Evolutionary conservation across 192 early-diverging fungal species (phyloP).

Genomic region (Blastocladiella britannica): DNA sequence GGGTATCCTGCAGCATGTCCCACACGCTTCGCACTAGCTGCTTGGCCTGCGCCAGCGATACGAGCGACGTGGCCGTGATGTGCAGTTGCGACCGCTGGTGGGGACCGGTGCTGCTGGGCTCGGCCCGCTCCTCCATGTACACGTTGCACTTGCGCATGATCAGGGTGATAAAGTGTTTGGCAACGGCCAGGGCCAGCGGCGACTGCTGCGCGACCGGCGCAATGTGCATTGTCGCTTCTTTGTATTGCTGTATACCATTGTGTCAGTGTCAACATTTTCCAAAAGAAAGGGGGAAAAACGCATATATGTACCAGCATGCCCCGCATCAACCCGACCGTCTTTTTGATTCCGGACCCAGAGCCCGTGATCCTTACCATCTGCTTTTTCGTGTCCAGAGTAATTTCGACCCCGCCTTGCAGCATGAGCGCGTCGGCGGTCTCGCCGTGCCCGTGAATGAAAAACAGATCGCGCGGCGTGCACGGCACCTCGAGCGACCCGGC

Average conservation of each 20-base stretch:
- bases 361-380: background rate
- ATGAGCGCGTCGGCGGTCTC: background rate
- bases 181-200: background rate
- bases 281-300: background rate
- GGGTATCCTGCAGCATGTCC: background rate
- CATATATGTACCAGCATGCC: background rate
- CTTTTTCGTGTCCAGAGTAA: background rate
- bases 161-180: background rate
- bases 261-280: background rate
- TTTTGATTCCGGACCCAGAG: background rate
- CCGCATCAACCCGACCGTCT: background rate
- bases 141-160: background rate
- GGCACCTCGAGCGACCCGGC: background rate
- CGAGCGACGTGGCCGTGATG: background rate
- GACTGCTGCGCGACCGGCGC: background rate
- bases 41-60: background rate
- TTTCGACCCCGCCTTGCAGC: background rate
- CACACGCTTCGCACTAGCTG: background rate
- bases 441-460: background rate
- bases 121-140: background rate
- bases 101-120: no score
- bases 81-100: no score
- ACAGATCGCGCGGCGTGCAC: background rate
- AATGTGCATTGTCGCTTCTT: background rate
- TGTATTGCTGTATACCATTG: background rate